Base-by-base conservation (phyloP, 208 protist genomes). In the Strigomonas galati region DNA sequence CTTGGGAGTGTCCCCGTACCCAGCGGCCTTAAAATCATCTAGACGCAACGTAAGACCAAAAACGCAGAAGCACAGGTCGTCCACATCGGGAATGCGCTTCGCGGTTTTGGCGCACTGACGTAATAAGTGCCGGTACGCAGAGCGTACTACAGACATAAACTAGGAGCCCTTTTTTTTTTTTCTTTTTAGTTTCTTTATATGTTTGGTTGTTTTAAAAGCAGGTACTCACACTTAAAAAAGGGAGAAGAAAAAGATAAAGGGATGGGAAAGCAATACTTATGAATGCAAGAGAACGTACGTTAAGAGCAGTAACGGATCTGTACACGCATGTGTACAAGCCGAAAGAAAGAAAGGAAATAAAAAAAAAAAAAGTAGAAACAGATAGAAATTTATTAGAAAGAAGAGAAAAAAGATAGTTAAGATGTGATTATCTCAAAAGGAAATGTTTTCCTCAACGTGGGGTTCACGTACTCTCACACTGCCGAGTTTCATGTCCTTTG, bases 91-190 rank as follows among this genome's bases (percentile, higher is more conserved):
- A 59, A 89, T 89, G 15, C 51, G 64, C 27, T 69, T 58, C 0
- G 67, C 76, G 0, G 71, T 71, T 40, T 43, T 72, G 7, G 62
- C 67, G 23, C 71, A 57, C 12, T 75, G 73, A 14, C 83, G 79
- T 6, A 95, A 76, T 14, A 95, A 72, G 55, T 90, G 83, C 2
- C 89, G 81, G 62, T 95, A 95, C 3, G 76, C 65, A 6, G 78
- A 82, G 15, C 82, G 75, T 5, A 81, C 84, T 27, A 90, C 69
- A 49, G 77, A 84, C 89, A 92, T 91, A 23, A 56, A 28, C n/a
- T 15, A 65, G 35, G 35, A 4, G 10, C n/a, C n/a, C n/a, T n/a
- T n/a, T 55, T 55, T 28, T 28, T 55, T 55, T 55, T 55, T 28
- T 55, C 19, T 40, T 60, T 60, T 30, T 60, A 37, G 14, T 26